A percentile compares a stretch with the other conserved stretches of the same genome.
These are phyloP conservation scores for Hygrophoropsis aurantiaca DNA, from an alignment of 768 basidiomycete species.

Conservation along the genomic window DNA sequence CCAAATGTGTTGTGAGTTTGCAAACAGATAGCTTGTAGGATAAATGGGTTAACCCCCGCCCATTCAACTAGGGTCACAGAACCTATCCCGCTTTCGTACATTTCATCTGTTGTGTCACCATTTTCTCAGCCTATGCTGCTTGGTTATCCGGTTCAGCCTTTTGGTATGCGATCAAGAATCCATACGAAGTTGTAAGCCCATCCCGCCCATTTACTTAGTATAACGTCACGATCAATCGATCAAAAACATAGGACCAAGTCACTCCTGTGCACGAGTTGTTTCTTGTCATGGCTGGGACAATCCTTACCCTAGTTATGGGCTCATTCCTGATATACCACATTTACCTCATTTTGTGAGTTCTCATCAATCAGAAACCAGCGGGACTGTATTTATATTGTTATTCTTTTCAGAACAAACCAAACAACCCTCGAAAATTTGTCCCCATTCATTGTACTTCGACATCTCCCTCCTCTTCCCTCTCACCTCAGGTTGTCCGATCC, in stretches of 20 bases:
- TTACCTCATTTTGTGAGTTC: slow-evolving; percentile 69
- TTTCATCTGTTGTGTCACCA: slow-evolving; percentile 63
- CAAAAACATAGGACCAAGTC: slow-evolving; percentile 53
- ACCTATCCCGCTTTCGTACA: slow-evolving; percentile 85
- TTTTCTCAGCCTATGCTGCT: slow-evolving; percentile 63
- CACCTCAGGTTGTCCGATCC: slow-evolving; percentile 59
- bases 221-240: neutral
- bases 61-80: slow-evolving; percentile 61
- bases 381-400: neutral
- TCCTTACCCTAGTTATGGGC: slow-evolving; percentile 67
- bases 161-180: slow-evolving; percentile 65
- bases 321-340: slow-evolving; percentile 76
- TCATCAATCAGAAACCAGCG: neutral
- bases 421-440: slow-evolving; percentile 81
- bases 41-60: neutral
- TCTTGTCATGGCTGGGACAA: slow-evolving; percentile 55
- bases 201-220: neutral
- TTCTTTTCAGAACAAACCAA: slow-evolving; percentile 65
- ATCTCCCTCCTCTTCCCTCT: slow-evolving; percentile 62
- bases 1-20: slow-evolving; percentile 69
- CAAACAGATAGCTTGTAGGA: neutral
- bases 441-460: slow-evolving; percentile 69
- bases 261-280: slow-evolving; percentile 73
- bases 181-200: slow-evolving; percentile 58
- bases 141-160: slow-evolving; percentile 52